These are phyloP conservation scores for Diplodia sapinea DNA, from an alignment of 2,329 filamentous ascomycete genomes.

Conservation along the genomic window DNA sequence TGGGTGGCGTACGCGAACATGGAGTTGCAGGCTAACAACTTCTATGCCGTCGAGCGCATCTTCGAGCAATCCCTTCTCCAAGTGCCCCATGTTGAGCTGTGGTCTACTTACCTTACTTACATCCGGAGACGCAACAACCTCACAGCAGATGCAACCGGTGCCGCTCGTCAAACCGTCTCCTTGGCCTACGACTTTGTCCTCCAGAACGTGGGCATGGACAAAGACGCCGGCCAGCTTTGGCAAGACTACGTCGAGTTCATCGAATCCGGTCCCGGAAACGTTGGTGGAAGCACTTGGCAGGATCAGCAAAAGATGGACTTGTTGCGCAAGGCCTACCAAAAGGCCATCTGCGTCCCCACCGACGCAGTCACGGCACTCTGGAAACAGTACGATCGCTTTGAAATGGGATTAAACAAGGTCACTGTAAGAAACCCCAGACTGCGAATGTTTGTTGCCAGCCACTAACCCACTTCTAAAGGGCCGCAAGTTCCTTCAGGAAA, in stretches of 20 bases:
- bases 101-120: constrained; percentile 94
- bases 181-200: constrained; percentile 93
- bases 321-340: constrained; percentile 89
- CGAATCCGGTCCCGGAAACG: constrained; percentile 81
- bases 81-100: constrained; percentile 83
- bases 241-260: constrained; percentile 94
- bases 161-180: constrained; percentile 78
- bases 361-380: constrained; percentile 82
- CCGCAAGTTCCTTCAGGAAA: constrained; percentile 92
- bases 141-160: constrained; percentile 75
- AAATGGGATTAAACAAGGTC: constrained; percentile 90
- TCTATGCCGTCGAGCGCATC: constrained; percentile 78
- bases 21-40: constrained; percentile 86
- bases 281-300: constrained; percentile 89
- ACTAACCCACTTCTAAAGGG: constrained; percentile 62
- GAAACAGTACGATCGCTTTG: constrained; percentile 98
- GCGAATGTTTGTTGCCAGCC: background rate
- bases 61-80: constrained; percentile 80
- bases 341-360: constrained; percentile 85
- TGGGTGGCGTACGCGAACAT: constrained; percentile 90
- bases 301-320: constrained; percentile 98
- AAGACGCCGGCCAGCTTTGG: constrained; percentile 89
- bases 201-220: constrained; percentile 86
- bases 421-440: constrained; percentile 64
- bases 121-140: constrained; percentile 90